A percentile compares a stretch with the other conserved stretches of the same genome.
Evolutionary conservation across 2,329 filamentous ascomycete genomes (phyloP).

Genomic region (Fusarium illudens): DNA sequence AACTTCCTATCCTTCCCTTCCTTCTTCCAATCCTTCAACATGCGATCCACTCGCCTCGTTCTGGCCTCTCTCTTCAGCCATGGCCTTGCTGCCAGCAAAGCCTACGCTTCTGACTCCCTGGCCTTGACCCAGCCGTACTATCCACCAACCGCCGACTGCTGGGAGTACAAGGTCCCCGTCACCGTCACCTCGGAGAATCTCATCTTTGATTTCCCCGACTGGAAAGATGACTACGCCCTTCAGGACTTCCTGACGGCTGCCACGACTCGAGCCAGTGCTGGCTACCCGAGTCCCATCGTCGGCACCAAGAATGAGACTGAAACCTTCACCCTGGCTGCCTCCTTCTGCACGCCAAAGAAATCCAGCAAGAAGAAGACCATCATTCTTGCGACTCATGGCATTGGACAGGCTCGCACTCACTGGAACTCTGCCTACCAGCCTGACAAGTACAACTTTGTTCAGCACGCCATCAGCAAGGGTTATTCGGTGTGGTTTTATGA

Average conservation of each 20-base stretch:
- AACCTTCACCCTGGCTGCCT: constrained; percentile 24
- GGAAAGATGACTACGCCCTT: constrained; percentile 24
- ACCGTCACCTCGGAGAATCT: constrained; percentile 14
- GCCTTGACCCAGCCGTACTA: constrained; percentile 25
- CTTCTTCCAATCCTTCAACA: neutral
- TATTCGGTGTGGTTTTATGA: constrained; percentile 35
- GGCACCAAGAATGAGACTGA: constrained; percentile 21
- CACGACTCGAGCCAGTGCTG: constrained; percentile 17
- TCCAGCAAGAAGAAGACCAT: constrained; percentile 9
- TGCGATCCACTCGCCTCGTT: neutral
- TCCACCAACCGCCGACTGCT: constrained; percentile 21
- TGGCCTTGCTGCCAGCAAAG: neutral
- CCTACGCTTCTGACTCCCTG: neutral
- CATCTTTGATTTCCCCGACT: constrained; percentile 22
- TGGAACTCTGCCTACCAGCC: constrained; percentile 30
- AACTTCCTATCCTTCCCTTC: neutral
- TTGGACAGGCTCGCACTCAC: constrained; percentile 27
- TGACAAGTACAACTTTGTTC: constrained; percentile 29
- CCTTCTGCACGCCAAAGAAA: constrained; percentile 23
- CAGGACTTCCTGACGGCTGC: constrained; percentile 24
- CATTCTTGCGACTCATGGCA: constrained; percentile 25
- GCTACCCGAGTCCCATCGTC: constrained; percentile 15
- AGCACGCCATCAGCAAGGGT: constrained; percentile 21
- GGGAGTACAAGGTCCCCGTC: constrained; percentile 30
- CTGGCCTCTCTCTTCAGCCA: neutral